Evolutionary conservation across 208 protist species (phyloP).

Genomic region (Borovskyia barvae): DNA sequence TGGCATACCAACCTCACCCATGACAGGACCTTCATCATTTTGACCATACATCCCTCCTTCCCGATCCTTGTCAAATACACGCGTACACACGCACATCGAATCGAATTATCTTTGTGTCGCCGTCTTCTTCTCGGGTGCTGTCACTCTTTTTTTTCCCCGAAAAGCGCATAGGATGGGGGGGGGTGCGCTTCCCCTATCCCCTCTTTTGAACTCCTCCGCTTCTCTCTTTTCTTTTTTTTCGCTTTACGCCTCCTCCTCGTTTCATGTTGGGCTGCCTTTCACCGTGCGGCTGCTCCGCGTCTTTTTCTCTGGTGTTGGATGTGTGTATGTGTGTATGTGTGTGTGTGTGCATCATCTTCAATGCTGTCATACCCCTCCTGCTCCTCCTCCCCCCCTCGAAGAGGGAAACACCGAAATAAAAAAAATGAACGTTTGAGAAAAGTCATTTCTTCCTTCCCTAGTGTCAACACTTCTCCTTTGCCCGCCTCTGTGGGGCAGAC

Average conservation of each 20-base stretch:
- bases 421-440: slow-evolving; percentile 4
- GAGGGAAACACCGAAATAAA: slow-evolving; percentile 4
- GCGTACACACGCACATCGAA: background rate
- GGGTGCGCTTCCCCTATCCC: no score
- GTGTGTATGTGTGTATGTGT: background rate
- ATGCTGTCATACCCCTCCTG: no score
- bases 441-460: background rate
- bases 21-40: no score
- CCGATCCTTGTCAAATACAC: background rate
- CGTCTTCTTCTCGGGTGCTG: background rate
- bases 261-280: background rate
- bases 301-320: background rate
- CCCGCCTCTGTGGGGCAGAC: background rate
- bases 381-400: background rate
- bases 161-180: no score
- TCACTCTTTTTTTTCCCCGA: slow-evolving; percentile 6
- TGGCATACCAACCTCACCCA: no score
- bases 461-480: background rate
- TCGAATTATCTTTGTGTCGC: background rate
- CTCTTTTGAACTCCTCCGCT: background rate
- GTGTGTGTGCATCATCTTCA: background rate
- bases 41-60: no score
- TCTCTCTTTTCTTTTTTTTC: slow-evolving; percentile 3
- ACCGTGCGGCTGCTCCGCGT: background rate
- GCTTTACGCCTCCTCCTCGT: slow-evolving; percentile 3